Evolutionary conservation across 2,329 filamentous ascomycete species (phyloP), one percentile per base, ranked within the genome.

Genomic region (Cryoendolithus antarcticus): DNA sequence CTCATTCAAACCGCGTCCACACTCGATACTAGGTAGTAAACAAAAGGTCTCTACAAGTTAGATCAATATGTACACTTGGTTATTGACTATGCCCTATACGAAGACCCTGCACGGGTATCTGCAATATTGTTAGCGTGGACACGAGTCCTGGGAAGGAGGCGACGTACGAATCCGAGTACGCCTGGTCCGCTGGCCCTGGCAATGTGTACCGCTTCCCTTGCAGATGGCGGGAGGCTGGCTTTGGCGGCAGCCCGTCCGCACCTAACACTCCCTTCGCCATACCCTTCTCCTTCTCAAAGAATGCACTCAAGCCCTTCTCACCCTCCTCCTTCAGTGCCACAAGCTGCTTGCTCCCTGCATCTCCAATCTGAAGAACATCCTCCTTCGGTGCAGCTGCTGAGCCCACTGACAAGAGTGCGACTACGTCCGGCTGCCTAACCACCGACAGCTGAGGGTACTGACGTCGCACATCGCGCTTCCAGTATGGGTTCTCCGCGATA

Each of bases 401-500:
- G 49, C 91, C 91, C 34, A 96, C 77, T 21, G 73, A 79, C 58
- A 98, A 70, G 52, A 98, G 74, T 32, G 81, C 82, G 15, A 91
- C 91, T 37, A 86, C 79, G 62, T 96, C 83, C 34, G 75, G 75
- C 69, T 96, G 91, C 43, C 70, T 80, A 45, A 98, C 74, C 34
- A 84, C 78, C 56, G 82, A 89, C 41, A 82, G 71, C 52, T 72
- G 74, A 27, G 91, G 83, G 67, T 96, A 96, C 54, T 72, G 72
- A 54, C 91, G 76, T 53, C 91, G 82, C 45, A 69, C 63, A 58
- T 98, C 91, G 55, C 91, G 86, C 72, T 93, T 93, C 86, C 86
- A 98, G 70, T 95, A 93, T 30, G 86, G 77, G 66, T 93, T 93
- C 62, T 89, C 84, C 54, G 86, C 86, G 53, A 93, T 79, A 60